phyloP scores from a whole-genome alignment of 2,329 filamentous ascomycete species.

The Zymoseptoria tritici region DNA sequence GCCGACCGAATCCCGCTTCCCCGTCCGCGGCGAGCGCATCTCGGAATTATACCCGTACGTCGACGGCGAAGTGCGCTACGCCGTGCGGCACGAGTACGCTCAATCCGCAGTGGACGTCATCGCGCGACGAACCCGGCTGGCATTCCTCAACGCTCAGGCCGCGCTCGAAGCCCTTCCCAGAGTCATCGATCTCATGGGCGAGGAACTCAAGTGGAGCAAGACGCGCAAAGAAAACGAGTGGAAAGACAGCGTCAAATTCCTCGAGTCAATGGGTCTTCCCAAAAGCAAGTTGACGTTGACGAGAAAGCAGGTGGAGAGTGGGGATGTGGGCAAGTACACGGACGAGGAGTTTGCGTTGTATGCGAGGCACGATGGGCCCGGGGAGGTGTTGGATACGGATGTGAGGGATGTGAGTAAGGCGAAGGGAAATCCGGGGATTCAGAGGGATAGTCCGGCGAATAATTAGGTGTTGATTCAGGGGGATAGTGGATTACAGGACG shows the following conservation, averaged over 20 bases:
- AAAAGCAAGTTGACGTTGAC: constrained; percentile 49
- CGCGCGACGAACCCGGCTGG: constrained; percentile 73
- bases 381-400: constrained; percentile 13
- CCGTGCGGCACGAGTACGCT: constrained; percentile 81
- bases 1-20: constrained; percentile 71
- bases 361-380: constrained; percentile 40
- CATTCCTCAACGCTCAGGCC: constrained; percentile 87
- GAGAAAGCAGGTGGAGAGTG: constrained; percentile 52
- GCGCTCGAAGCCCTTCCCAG: constrained; percentile 76
- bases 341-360: constrained; percentile 46
- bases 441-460: constrained; percentile 16
- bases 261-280: constrained; percentile 56
- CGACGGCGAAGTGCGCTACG: constrained; percentile 85
- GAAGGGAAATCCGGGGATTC: constrained; percentile 11
- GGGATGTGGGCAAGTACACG: constrained; percentile 41
- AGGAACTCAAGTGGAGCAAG: constrained; percentile 72
- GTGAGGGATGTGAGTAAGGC: constrained; percentile 6
- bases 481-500: too few relatives aligned
- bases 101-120: constrained; percentile 85
- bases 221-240: constrained; percentile 71
- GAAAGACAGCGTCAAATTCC: constrained; percentile 57
- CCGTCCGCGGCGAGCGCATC: constrained; percentile 73
- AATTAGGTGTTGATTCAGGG: neutral
- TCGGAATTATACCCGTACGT: constrained; percentile 79
- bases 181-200: constrained; percentile 82